These are phyloP conservation scores for Plectosphaerella cucumerina DNA, from an alignment of 2,329 filamentous ascomycete genomes.

Conservation along the genomic window DNA sequence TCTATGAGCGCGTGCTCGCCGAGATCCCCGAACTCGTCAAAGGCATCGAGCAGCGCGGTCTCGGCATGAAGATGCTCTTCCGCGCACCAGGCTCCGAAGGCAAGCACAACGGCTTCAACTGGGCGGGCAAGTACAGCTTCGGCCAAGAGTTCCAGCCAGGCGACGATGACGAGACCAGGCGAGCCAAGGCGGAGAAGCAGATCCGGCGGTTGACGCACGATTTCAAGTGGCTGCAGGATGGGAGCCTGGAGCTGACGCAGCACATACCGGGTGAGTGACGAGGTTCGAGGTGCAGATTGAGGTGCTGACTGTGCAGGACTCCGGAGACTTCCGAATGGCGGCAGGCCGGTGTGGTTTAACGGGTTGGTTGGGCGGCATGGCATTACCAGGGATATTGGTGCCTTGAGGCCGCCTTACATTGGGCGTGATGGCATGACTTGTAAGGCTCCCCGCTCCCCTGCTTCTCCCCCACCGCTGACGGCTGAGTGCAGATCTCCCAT, in stretches of 20 bases:
- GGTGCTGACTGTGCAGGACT: neutral
- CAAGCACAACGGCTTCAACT: constrained; percentile 13
- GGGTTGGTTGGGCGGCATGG: constrained; percentile 12
- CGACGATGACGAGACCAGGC: constrained; percentile 7
- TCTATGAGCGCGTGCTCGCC: constrained; percentile 8
- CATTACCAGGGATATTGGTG: constrained; percentile 13
- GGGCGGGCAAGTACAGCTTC: constrained; percentile 17
- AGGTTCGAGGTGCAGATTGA: neutral
- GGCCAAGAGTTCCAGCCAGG: constrained; percentile 20
- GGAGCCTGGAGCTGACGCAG: constrained; percentile 11
- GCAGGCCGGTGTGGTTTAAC: constrained; percentile 12
- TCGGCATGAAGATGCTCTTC: constrained; percentile 16
- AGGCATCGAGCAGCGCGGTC: constrained; percentile 8
- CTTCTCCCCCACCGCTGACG: no score
- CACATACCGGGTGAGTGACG: constrained; percentile 10
- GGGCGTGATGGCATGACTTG: constrained; percentile 14
- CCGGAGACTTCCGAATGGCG: constrained; percentile 7
- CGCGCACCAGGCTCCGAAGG: constrained; percentile 13
- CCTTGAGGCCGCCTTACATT: constrained; percentile 11
- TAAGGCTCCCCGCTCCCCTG: neutral
- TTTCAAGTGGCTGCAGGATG: constrained; percentile 9
- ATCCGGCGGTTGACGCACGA: constrained; percentile 10
- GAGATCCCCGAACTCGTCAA: constrained; percentile 14
- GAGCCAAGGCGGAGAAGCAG: constrained; percentile 11
- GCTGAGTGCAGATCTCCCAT: constrained; percentile 6